Conservation (phyloP, 2,329 filamentous ascomycete genomes). For the Colletotrichum phormii region DNA sequence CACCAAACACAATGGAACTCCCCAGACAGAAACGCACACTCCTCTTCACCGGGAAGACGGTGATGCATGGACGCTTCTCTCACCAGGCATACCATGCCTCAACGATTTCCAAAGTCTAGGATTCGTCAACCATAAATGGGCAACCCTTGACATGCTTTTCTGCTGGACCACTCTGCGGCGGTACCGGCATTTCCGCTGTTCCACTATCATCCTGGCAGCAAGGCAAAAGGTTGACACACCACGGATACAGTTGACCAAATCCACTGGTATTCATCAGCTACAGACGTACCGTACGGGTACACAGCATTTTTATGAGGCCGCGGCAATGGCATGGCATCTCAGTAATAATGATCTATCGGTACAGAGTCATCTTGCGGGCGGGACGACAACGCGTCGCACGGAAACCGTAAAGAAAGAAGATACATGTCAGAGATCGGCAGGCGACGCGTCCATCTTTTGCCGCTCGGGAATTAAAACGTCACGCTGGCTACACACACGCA, state of each 20-base stretch:
- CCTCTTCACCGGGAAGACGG: not conserved
- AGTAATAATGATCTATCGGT: not conserved
- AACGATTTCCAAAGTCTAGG: not conserved
- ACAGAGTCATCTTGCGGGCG: not conserved
- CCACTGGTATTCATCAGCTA: not conserved
- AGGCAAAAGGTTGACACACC: constrained; percentile 2
- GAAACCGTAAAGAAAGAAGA: not conserved
- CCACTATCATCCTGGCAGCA: constrained; percentile 29
- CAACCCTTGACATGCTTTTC: constrained; percentile 2
- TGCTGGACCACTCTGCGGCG: constrained; percentile 13
- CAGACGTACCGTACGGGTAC: not conserved
- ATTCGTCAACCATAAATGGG: not conserved
- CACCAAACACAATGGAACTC: not conserved
- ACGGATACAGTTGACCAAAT: not conserved
- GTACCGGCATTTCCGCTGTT: constrained; percentile 34
- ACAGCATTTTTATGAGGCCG: not conserved
- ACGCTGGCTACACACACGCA: not conserved
- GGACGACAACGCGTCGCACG: not conserved
- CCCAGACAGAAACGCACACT: not conserved
- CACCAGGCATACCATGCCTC: constrained; percentile 21
- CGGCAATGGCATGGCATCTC: not conserved
- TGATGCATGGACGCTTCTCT: constrained; percentile 19
- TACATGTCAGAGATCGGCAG: not conserved
- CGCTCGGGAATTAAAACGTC: constrained; percentile 6
- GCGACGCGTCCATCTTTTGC: constrained; percentile 2